Conservation (phyloP, 2,329 filamentous ascomycete genomes). For the Pseudogymnoascus verrucosus region DNA sequence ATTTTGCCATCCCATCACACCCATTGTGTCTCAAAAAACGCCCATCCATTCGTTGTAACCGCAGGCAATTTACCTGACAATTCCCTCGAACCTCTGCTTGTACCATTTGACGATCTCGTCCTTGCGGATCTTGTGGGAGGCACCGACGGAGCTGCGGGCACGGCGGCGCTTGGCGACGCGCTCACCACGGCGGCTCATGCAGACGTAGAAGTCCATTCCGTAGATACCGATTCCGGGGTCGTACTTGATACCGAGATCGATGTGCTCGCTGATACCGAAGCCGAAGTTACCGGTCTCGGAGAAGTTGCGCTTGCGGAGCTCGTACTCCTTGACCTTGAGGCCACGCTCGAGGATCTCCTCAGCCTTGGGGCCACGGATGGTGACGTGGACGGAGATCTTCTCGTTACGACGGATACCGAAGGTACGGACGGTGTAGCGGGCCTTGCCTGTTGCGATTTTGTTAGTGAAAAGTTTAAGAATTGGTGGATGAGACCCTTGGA, state of each 20-base stretch:
- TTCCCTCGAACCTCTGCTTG: slow-evolving; percentile 92
- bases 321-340: slow-evolving; percentile 99
- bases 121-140: slow-evolving; percentile 88
- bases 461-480: slow-evolving; percentile 14
- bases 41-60: slow-evolving; percentile 17
- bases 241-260: slow-evolving; percentile 99
- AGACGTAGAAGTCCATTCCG: slow-evolving; percentile 99
- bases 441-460: slow-evolving; percentile 64
- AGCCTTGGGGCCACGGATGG: slow-evolving; percentile 96
- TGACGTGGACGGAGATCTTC: slow-evolving; percentile 99
- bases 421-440: slow-evolving; percentile 99
- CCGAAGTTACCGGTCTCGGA: slow-evolving; percentile 99
- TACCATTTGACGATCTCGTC: slow-evolving; percentile 98
- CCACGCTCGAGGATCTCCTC: slow-evolving; percentile 99
- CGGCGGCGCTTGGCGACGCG: slow-evolving; percentile 93
- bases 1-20: slow-evolving; percentile 19
- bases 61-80: slow-evolving; percentile 73
- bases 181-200: slow-evolving; percentile 97
- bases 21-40: slow-evolving; percentile 11
- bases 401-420: slow-evolving; percentile 99
- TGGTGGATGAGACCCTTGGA: slow-evolving; percentile 12
- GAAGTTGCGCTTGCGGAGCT: slow-evolving; percentile 99
- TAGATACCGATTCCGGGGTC: slow-evolving; percentile 97
- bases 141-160: slow-evolving; percentile 76
- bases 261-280: slow-evolving; percentile 99